Evolutionary conservation across 2,329 filamentous ascomycete genomes (phyloP).

Genomic region (Clonostachys rosea): DNA sequence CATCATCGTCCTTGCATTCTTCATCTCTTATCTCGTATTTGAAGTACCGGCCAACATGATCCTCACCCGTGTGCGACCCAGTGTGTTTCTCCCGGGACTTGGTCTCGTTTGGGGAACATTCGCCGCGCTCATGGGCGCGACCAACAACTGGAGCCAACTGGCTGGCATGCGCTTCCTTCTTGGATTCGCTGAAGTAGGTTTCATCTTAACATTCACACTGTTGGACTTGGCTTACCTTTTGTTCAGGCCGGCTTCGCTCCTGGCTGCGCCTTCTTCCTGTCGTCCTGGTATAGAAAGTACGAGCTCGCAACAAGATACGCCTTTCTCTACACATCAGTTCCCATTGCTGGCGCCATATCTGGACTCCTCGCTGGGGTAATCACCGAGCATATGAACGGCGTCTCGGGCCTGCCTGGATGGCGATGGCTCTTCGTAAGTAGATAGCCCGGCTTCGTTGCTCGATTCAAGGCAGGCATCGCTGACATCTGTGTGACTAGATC

Average conservation of each 20-base stretch:
- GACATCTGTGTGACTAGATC: conserved; percentile 1
- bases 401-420: conserved; percentile 14
- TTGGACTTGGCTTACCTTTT: background rate
- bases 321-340: conserved; percentile 10
- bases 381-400: conserved; percentile 12
- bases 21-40: conserved; percentile 14
- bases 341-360: conserved; percentile 12
- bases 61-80: conserved; percentile 12
- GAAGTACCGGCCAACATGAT: conserved; percentile 6
- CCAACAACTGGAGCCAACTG: conserved; percentile 12
- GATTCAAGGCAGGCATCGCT: background rate
- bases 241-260: conserved; percentile 11
- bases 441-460: too few relatives aligned
- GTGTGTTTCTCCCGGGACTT: conserved; percentile 11
- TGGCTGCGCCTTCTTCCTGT: conserved; percentile 14
- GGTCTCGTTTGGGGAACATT: conserved; percentile 13
- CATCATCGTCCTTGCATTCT: conserved; percentile 17
- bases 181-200: conserved; percentile 9
- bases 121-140: conserved; percentile 12
- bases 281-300: conserved; percentile 13
- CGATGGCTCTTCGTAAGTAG: conserved; percentile 16
- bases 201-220: background rate
- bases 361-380: conserved; percentile 12
- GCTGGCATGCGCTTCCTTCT: conserved; percentile 11
- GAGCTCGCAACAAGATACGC: conserved; percentile 12